phyloP scores from a whole-genome alignment of 2,329 filamentous ascomycete species.

The Corynespora cassiicola region DNA sequence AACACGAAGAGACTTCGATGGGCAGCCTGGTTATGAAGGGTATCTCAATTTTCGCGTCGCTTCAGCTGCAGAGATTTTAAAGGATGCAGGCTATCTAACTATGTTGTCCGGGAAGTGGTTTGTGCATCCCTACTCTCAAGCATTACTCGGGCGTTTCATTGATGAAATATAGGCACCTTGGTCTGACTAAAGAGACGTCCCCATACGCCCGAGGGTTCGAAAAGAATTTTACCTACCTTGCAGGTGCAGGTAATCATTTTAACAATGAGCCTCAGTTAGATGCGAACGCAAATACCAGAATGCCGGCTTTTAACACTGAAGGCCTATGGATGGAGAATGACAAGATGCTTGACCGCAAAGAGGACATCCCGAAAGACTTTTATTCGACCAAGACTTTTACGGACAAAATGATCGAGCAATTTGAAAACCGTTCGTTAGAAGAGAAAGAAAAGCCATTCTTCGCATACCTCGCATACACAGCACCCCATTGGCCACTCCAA shows the following conservation, averaged over 20 bases:
- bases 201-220: conserved; percentile 66
- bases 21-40: conserved; percentile 69
- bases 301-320: background rate
- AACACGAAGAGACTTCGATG: too few species aligned
- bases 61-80: too few species aligned
- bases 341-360: background rate
- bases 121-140: too few species aligned
- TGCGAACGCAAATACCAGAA: conserved; percentile 13
- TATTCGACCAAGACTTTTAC: conserved; percentile 49
- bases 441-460: conserved; percentile 36
- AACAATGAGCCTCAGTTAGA: conserved; percentile 62
- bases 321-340: background rate
- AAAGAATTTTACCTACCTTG: conserved; percentile 65
- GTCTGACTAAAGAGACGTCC: conserved; percentile 62
- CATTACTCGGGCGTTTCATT: too few species aligned
- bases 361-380: conserved; percentile 38
- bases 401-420: conserved; percentile 47
- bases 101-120: conserved; percentile 70
- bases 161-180: too few species aligned
- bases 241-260: conserved; percentile 67
- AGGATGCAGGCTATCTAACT: conserved; percentile 66
- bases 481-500: conserved; percentile 39
- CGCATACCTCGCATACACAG: conserved; percentile 35
- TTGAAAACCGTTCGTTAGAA: conserved; percentile 23
- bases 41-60: conserved; percentile 67